phyloP scores from a whole-genome alignment of 768 basidiomycete genomes.

The Leccinum sublutescens region DNA sequence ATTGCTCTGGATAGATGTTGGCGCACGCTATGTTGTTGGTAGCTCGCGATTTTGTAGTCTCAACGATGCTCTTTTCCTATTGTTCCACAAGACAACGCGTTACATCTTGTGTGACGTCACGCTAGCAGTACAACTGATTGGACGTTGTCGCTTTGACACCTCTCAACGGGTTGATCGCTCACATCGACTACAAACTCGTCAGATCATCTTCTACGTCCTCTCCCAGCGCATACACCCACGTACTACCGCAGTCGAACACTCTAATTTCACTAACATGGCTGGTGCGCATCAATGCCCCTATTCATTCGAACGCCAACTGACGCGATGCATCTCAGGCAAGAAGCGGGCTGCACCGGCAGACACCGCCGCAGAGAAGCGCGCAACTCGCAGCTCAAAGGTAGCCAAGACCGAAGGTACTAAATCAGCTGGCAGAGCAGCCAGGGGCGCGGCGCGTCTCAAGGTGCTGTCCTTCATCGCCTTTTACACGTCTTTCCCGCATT shows the following conservation, averaged over 20 bases:
- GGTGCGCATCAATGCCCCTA: constrained; percentile 26
- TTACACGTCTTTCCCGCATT: neutral
- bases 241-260: neutral
- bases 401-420: constrained; percentile 43
- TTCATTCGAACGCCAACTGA: constrained; percentile 11
- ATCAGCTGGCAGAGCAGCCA: constrained; percentile 33
- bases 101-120: constrained; percentile 36
- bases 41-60: constrained; percentile 29
- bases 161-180: neutral
- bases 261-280: constrained; percentile 21
- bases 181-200: constrained; percentile 8
- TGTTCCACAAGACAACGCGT: constrained; percentile 24
- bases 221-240: neutral
- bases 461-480: constrained; percentile 28
- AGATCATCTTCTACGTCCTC: neutral
- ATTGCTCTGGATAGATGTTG: constrained; percentile 16
- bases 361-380: constrained; percentile 27
- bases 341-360: constrained; percentile 47
- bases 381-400: constrained; percentile 49
- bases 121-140: constrained; percentile 13
- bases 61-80: constrained; percentile 17
- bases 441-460: constrained; percentile 46
- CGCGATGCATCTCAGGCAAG: constrained; percentile 29
- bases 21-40: constrained; percentile 16
- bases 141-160: constrained; percentile 27